Conservation (phyloP, 2,329 filamentous ascomycete genomes). For the Didymella sp. region DNA sequence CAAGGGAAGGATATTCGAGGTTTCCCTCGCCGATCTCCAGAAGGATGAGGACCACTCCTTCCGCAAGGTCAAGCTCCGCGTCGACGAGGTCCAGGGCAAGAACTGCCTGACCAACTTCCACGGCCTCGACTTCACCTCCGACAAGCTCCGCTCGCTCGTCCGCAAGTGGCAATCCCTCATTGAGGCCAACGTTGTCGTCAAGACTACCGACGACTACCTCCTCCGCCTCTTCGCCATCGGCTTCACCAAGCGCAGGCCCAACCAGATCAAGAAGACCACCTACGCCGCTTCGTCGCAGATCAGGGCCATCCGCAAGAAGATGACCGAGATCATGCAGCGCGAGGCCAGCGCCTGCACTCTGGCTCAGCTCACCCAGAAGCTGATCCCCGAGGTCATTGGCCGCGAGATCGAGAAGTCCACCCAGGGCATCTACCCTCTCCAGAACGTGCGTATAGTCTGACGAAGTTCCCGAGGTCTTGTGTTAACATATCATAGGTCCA, state of each 20-base stretch:
- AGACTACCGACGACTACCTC: slow-evolving; percentile 99
- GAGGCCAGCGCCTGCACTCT: slow-evolving; percentile 95
- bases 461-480: not conserved
- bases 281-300: slow-evolving; percentile 98
- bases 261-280: slow-evolving; percentile 99
- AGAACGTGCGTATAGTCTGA: slow-evolving; percentile 73
- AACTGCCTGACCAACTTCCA: slow-evolving; percentile 99
- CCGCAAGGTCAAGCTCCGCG: slow-evolving; percentile 98
- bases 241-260: slow-evolving; percentile 98
- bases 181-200: slow-evolving; percentile 99
- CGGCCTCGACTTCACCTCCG: slow-evolving; percentile 99
- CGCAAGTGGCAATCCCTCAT: slow-evolving; percentile 99
- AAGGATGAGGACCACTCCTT: slow-evolving; percentile 99
- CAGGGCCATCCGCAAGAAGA: slow-evolving; percentile 98
- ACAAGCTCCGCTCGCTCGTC: slow-evolving; percentile 98
- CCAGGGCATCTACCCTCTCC: slow-evolving; percentile 99
- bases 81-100: slow-evolving; percentile 99
- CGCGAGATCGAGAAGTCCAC: slow-evolving; percentile 99
- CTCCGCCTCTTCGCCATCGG: slow-evolving; percentile 98
- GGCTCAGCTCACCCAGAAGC: slow-evolving; percentile 95
- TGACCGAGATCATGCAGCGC: slow-evolving; percentile 97
- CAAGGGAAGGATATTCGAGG: slow-evolving; percentile 98
- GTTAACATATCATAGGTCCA: slow-evolving; percentile 74
- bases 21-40: slow-evolving; percentile 97
- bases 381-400: slow-evolving; percentile 99